Evolutionary conservation across 2,329 filamentous ascomycete species (phyloP).

Genomic region (Fusarium sororula): DNA sequence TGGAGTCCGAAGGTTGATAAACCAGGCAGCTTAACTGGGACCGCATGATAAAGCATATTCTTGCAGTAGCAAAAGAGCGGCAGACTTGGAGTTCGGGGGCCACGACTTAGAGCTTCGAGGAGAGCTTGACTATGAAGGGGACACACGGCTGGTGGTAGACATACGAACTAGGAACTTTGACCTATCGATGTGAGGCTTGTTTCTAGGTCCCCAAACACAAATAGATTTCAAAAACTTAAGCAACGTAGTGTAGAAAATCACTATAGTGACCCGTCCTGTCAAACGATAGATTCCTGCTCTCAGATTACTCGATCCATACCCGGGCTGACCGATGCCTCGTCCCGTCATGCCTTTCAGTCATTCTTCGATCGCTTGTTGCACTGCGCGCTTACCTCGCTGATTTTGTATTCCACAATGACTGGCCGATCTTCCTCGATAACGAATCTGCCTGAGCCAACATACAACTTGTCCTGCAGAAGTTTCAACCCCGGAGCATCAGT

Average conservation of each 20-base stretch:
- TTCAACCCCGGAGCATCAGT: constrained; percentile 49
- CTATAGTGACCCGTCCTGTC: neutral
- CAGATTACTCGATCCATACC: neutral
- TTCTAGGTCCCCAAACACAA: constrained; percentile 26
- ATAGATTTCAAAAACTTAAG: constrained; percentile 35
- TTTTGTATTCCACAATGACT: constrained; percentile 54
- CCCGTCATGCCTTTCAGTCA: neutral
- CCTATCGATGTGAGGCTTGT: constrained; percentile 28
- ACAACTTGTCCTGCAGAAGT: constrained; percentile 51
- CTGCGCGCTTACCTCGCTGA: constrained; percentile 50
- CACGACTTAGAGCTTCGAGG: constrained; percentile 22
- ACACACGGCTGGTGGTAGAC: constrained; percentile 10
- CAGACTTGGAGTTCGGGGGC: constrained; percentile 36
- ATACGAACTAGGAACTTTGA: constrained; percentile 13
- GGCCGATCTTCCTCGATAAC: constrained; percentile 47
- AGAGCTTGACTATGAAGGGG: constrained; percentile 23
- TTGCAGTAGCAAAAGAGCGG: constrained; percentile 35
- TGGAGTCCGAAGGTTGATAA: constrained; percentile 7
- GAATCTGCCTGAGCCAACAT: constrained; percentile 54
- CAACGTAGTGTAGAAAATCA: neutral
- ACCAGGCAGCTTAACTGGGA: constrained; percentile 1
- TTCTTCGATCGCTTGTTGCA: constrained; percentile 23
- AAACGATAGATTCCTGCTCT: neutral
- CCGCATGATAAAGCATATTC: constrained; percentile 25
- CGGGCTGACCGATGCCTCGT: neutral